Conservation (phyloP, 164 flowering plant genomes). For the Brasenia schreberi region DNA sequence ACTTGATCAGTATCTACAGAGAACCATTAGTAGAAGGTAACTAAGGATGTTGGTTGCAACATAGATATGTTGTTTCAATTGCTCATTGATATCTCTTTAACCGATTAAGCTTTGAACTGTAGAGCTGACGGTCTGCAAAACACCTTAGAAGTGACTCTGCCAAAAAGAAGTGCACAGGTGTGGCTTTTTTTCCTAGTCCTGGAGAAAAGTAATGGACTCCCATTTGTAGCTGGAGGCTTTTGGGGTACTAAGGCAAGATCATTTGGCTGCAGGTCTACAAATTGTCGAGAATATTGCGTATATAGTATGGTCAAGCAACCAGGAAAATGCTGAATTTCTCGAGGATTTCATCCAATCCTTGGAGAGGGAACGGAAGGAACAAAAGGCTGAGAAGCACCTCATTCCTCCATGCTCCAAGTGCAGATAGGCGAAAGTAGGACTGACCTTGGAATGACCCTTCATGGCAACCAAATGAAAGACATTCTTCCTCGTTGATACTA, state of each 20-base stretch:
- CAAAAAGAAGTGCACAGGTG: conserved; percentile 85
- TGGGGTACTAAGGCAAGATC: not conserved
- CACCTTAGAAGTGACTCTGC: conserved; percentile 65
- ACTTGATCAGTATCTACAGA: conserved; percentile 8
- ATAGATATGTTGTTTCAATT: not conserved
- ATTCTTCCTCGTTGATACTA: too few relatives aligned
- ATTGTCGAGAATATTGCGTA: not conserved
- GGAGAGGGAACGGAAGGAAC: too few relatives aligned
- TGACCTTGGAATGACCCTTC: too few relatives aligned
- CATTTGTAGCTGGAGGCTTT: not conserved
- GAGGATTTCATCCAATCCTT: too few relatives aligned
- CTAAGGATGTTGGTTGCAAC: not conserved
- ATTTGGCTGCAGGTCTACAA: not conserved
- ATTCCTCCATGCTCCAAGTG: too few relatives aligned
- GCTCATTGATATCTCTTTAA: not conserved
- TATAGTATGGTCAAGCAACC: too few relatives aligned
- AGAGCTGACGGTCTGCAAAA: conserved; percentile 59
- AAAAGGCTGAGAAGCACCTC: too few relatives aligned
- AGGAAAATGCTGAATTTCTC: too few relatives aligned
- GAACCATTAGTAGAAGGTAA: conserved; percentile 9
- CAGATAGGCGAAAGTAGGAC: too few relatives aligned
- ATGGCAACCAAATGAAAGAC: too few relatives aligned
- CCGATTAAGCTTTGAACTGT: conserved; percentile 4
- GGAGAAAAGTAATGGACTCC: not conserved
- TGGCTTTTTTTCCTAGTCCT: conserved; percentile 1